Conservation (phyloP, 2,329 filamentous ascomycete genomes). For the Colletotrichum salicis region DNA sequence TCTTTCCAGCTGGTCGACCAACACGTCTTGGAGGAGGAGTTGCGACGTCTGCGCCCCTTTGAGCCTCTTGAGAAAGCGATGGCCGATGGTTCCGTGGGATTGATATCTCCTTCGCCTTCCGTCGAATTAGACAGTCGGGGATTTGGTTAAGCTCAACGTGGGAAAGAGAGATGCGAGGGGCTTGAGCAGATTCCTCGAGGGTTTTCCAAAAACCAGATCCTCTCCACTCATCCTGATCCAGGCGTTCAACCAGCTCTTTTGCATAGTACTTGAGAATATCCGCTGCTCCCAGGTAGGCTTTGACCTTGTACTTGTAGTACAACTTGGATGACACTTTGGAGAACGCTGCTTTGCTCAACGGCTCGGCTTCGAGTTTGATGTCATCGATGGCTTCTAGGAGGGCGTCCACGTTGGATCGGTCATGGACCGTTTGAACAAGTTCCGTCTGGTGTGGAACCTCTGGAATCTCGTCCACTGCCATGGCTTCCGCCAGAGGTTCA, state of each 20-base stretch:
- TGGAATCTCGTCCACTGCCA: conserved; percentile 31
- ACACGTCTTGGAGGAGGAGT: conserved; percentile 24
- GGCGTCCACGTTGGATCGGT: conserved; percentile 19
- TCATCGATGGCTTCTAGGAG: conserved; percentile 41
- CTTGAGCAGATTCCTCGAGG: conserved; percentile 38
- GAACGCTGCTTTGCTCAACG: conserved; percentile 19
- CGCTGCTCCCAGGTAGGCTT: conserved; percentile 42
- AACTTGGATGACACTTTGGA: conserved; percentile 47
- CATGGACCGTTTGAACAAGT: background rate
- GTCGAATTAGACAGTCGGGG: background rate
- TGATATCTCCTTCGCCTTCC: conserved; percentile 1
- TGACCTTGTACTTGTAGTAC: conserved; percentile 50
- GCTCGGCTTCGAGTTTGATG: conserved; percentile 41
- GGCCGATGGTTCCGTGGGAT: background rate
- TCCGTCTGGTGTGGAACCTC: background rate
- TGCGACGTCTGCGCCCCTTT: background rate
- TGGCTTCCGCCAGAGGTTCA: background rate
- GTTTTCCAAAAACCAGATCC: conserved; percentile 44
- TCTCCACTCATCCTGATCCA: conserved; percentile 41
- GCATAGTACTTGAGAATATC: conserved; percentile 52
- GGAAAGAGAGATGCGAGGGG: conserved; percentile 10
- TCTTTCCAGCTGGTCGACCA: conserved; percentile 54
- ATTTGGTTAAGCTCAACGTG: conserved; percentile 18
- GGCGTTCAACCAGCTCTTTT: conserved; percentile 41
- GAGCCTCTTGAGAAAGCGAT: background rate